Conservation (phyloP, 2,329 filamentous ascomycete species). For the Alternaria ventricosa region DNA sequence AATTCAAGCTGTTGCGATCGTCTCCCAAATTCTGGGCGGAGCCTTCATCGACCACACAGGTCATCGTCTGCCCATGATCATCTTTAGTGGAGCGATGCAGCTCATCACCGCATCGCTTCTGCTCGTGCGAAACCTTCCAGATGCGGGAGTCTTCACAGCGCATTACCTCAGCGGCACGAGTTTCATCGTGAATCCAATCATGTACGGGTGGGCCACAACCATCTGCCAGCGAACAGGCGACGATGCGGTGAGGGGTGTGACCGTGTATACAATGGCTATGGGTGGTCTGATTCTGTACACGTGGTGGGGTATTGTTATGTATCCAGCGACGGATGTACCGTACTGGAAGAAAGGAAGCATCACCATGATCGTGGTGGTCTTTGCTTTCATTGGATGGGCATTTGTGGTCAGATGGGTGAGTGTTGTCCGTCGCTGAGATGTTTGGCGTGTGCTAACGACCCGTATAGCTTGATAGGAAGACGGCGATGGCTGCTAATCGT, state of each 20-base stretch:
- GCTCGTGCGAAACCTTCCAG: conserved; percentile 38
- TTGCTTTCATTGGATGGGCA: conserved; percentile 18
- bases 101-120: conserved; percentile 41
- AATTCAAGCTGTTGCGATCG: conserved; percentile 62
- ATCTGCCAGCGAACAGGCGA: conserved; percentile 48
- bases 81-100: conserved; percentile 41
- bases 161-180: conserved; percentile 47
- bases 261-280: conserved; percentile 50
- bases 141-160: conserved; percentile 43
- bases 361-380: conserved; percentile 41
- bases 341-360: conserved; percentile 51
- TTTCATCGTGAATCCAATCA: conserved; percentile 49
- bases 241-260: conserved; percentile 50
- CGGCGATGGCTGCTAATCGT: background rate
- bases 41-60: conserved; percentile 46
- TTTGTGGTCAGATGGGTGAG: conserved; percentile 28
- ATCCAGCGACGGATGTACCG: conserved; percentile 51
- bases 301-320: conserved; percentile 55
- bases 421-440: background rate
- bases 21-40: conserved; percentile 51
- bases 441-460: background rate
- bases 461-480: conserved; percentile 6
- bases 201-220: conserved; percentile 50
- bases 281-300: conserved; percentile 49
- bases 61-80: conserved; percentile 40